Base-by-base conservation (phyloP, 768 basidiomycete species). In the Boletus vinaceobasis region DNA sequence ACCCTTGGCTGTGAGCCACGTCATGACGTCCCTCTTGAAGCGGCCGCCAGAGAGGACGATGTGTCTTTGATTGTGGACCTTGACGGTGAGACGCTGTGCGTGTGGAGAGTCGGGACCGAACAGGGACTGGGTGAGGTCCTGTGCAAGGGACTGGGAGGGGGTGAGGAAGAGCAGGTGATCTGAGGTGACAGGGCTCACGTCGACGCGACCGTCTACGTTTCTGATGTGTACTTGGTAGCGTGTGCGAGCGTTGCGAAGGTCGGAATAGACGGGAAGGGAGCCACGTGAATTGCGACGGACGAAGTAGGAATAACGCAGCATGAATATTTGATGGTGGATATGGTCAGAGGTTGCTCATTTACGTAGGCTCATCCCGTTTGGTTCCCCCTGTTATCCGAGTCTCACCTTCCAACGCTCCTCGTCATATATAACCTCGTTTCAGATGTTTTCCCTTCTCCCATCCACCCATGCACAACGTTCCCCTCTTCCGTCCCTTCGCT, bases 231-330 rank as follows among this genome's bases (percentile, higher is more conserved):
- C 70, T 35, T 80, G 73, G 56, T 82, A 73, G 52, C 82, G 80
- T 5, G 83, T 55, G 85, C 80, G 31, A 3, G 72, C 81, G 66
- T 86, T 88, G 58, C 86, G 83, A 43, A 88, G 66, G 66, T 90
- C 86, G 29, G 86, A 80, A 68, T 90, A 90, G 26, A 92, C 86
- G 42, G 89, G 88, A 31, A 91, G 76, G 45, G 80, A 79, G 32
- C 87, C 86, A 47, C 77, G 77, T 44, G 79, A 68, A 69, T 88
- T 90, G 57, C 89, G 81, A 21, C 81, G 79, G 43, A 92, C 75
- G 57, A 79, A 80, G 71, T 89, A 92, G 53, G 62, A 19, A 23
- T 9, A 26, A 29, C 42, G 50, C 27, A 29, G 63, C 51, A 55
- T 10, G 38, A n/a, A n/a, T n/a, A n/a, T n/a, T n/a, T n/a, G n/a